Conservation (phyloP, 306 rosid species). For the Medicago ruthenica region DNA sequence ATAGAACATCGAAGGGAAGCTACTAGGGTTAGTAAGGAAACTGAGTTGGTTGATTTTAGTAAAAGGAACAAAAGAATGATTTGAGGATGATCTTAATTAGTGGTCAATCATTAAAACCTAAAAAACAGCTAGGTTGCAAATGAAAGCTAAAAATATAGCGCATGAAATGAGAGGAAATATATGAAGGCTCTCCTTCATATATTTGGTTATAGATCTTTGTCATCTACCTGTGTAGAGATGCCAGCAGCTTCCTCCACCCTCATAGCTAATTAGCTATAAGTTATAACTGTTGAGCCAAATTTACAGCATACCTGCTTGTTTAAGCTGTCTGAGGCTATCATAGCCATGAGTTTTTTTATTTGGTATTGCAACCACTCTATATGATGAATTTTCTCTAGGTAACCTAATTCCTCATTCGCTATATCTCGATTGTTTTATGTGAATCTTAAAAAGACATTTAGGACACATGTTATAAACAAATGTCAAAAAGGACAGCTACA, state of each 20-base stretch:
- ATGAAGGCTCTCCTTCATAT: no score
- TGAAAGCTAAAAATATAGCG: background rate
- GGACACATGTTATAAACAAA: background rate
- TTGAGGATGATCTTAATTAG: background rate
- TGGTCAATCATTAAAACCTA: background rate
- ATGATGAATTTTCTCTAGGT: background rate
- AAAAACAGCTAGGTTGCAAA: background rate
- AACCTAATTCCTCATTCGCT: conserved; percentile 9
- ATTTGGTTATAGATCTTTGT: background rate
- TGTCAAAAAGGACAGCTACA: background rate
- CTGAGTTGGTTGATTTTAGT: conserved; percentile 5
- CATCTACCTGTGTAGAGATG: background rate
- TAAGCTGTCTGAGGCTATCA: conserved; percentile 11
- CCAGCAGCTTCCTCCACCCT: background rate
- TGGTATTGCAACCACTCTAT: background rate
- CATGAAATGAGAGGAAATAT: background rate
- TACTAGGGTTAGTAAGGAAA: background rate
- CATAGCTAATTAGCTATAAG: background rate
- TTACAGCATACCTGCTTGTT: conserved; percentile 27
- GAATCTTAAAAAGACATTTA: conserved; percentile 25
- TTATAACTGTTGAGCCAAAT: conserved; percentile 25
- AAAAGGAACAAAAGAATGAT: background rate
- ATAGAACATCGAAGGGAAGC: background rate
- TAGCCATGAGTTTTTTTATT: conserved; percentile 10
- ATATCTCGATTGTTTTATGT: conserved; percentile 26